Evolutionary conservation across 768 basidiomycete species (phyloP).

Genomic region (Kwoniella pini): DNA sequence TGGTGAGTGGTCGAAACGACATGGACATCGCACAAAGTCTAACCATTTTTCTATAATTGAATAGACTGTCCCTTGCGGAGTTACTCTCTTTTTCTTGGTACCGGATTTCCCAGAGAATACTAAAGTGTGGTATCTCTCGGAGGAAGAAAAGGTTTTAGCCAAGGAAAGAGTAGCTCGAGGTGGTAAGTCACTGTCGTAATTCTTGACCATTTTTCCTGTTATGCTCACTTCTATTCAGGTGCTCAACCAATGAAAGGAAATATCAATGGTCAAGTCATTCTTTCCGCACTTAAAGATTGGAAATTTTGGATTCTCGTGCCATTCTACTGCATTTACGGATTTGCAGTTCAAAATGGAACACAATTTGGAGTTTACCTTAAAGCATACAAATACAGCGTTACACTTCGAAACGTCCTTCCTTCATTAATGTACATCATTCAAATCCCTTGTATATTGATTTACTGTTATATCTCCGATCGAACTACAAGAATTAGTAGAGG

Average conservation of each 20-base stretch:
- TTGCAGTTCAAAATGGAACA: conserved; percentile 13
- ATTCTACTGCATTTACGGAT: conserved; percentile 18
- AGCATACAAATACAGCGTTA: conserved; percentile 10
- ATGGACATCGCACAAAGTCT: neutral
- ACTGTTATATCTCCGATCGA: conserved; percentile 22
- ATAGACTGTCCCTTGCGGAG: conserved; percentile 24
- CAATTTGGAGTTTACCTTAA: conserved; percentile 20
- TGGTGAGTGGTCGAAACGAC: conserved; percentile 15
- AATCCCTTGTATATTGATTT: conserved; percentile 19
- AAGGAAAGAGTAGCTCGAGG: conserved; percentile 11
- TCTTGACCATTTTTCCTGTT: too few species aligned
- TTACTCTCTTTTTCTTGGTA: conserved; percentile 24
- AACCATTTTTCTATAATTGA: neutral
- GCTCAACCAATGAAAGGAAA: conserved; percentile 17
- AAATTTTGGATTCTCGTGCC: conserved; percentile 20
- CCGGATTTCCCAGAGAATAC: conserved; percentile 34
- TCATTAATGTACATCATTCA: conserved; percentile 20
- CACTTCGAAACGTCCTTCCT: conserved; percentile 13
- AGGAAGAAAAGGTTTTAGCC: conserved; percentile 28
- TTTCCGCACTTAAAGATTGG: conserved; percentile 15
- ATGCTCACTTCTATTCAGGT: too few species aligned
- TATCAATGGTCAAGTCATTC: conserved; percentile 8
- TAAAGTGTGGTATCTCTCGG: conserved; percentile 27
- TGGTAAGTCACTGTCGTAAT: conserved; percentile 5
- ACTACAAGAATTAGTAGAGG: conserved; percentile 3